Percentiles rank a stretch among this genome's conserved stretches.
phyloP scores from a whole-genome alignment of 495 filamentous ascomycete species.

The Xylaria castorea region DNA sequence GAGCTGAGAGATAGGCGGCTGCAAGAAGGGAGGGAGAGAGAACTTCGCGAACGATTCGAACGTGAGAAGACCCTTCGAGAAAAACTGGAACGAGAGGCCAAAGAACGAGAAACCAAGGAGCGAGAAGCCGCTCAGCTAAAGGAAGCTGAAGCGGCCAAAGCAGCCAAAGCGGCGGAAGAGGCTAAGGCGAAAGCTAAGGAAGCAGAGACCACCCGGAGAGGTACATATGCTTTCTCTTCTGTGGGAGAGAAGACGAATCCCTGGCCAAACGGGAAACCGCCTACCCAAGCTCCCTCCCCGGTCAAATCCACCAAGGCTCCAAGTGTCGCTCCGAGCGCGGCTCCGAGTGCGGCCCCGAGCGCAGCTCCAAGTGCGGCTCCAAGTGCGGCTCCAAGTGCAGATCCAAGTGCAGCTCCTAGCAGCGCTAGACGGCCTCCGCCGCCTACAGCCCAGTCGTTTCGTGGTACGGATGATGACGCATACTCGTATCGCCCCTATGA shows the following conservation, averaged over 20 bases:
- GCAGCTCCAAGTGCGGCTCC: constrained; percentile 44
- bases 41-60: constrained; percentile 48
- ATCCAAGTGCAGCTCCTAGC: constrained; percentile 45
- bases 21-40: constrained; percentile 41
- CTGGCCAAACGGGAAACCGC: constrained; percentile 60
- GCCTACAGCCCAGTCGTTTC: constrained; percentile 66
- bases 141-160: constrained; percentile 38
- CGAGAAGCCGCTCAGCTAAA: constrained; percentile 40
- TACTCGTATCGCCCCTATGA: constrained; percentile 89
- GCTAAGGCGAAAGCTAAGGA: constrained; percentile 41
- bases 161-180: constrained; percentile 39
- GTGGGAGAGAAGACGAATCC: constrained; percentile 64
- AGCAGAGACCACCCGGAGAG: constrained; percentile 38
- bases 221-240: constrained; percentile 58
- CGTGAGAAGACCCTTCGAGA: constrained; percentile 45
- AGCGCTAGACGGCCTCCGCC: constrained; percentile 59
- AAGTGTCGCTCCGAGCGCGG: constrained; percentile 42
- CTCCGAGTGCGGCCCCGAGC: constrained; percentile 44
- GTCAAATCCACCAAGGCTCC: constrained; percentile 30
- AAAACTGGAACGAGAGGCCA: constrained; percentile 51
- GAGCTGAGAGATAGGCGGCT: constrained; percentile 44
- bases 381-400: constrained; percentile 51
- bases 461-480: constrained; percentile 67
- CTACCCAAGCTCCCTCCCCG: constrained; percentile 36
- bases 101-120: constrained; percentile 52